Conservation (phyloP, 306 rosid genomes). For the Fragaria nilgerrensis region DNA sequence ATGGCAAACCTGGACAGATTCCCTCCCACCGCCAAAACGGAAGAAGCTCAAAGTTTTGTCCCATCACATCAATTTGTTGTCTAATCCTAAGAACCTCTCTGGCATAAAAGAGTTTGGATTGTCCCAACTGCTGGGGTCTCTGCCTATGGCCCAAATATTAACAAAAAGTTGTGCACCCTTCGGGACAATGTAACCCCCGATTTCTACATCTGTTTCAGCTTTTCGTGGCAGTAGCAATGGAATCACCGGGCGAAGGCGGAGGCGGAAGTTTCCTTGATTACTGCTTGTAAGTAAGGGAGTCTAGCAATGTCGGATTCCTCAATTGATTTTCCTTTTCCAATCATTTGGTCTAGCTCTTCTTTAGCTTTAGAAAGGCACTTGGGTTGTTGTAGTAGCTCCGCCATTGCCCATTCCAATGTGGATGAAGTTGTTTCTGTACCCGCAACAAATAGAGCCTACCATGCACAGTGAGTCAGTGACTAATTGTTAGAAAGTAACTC, state of each 20-base stretch:
- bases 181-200: constrained; percentile 13
- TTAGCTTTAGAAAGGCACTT: constrained; percentile 18
- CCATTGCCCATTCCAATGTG: constrained; percentile 38
- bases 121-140: constrained; percentile 25
- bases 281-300: constrained; percentile 33
- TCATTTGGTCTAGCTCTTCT: constrained; percentile 12
- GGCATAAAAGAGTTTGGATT: constrained; percentile 17
- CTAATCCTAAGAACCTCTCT: constrained; percentile 26
- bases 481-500: too few species aligned
- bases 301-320: constrained; percentile 20
- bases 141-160: constrained; percentile 27
- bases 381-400: constrained; percentile 28
- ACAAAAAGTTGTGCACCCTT: constrained; percentile 29
- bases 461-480: too few species aligned
- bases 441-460: constrained; percentile 19
- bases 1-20: constrained; percentile 41
- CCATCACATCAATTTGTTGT: constrained; percentile 14
- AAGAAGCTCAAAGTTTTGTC: constrained; percentile 31
- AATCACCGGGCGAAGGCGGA: constrained; percentile 14
- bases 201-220: constrained; percentile 21
- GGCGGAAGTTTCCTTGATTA: constrained; percentile 34
- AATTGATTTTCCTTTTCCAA: constrained; percentile 24
- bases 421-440: constrained; percentile 26
- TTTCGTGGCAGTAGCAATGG: constrained; percentile 25
- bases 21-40: constrained; percentile 46